Evolutionary conservation across 148 eudicot species (phyloP).

Genomic region (Diospyros lotus): DNA sequence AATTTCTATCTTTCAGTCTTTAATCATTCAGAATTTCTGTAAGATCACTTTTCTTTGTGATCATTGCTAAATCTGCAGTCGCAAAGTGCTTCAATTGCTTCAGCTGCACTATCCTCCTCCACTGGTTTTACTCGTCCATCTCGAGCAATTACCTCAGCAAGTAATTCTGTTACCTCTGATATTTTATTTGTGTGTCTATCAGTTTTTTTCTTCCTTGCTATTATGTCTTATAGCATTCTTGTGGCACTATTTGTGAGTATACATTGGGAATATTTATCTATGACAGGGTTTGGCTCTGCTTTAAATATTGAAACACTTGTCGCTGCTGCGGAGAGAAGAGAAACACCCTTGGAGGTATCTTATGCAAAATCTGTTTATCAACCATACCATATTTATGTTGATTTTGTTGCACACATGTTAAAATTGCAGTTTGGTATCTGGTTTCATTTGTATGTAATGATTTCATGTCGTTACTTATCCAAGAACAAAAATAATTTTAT

Average conservation of each 20-base stretch:
- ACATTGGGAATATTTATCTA: background rate
- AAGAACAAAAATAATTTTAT: too few species aligned
- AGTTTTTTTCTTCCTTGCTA: background rate
- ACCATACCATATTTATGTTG: too few species aligned
- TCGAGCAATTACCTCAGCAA: background rate
- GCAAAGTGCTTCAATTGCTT: background rate
- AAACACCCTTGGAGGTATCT: slow-evolving; percentile 9
- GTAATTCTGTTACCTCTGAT: slow-evolving; percentile 2
- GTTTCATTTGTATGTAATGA: too few species aligned
- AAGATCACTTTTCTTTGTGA: background rate
- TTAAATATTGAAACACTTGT: slow-evolving; percentile 15
- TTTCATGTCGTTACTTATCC: too few species aligned
- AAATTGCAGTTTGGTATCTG: too few species aligned
- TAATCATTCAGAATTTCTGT: background rate
- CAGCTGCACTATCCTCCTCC: slow-evolving; percentile 5
- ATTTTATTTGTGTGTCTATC: background rate
- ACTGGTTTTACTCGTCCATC: slow-evolving; percentile 9
- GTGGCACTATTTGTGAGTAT: background rate
- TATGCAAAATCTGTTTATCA: too few species aligned
- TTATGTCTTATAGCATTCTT: background rate
- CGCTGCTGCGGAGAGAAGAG: slow-evolving; percentile 12
- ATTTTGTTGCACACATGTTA: too few species aligned
- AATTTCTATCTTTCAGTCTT: background rate
- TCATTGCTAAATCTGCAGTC: background rate
- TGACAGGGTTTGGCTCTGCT: slow-evolving; percentile 10